Conservation (phyloP, 805 yeast genomes). For the Myxozyma lipomycoides region DNA sequence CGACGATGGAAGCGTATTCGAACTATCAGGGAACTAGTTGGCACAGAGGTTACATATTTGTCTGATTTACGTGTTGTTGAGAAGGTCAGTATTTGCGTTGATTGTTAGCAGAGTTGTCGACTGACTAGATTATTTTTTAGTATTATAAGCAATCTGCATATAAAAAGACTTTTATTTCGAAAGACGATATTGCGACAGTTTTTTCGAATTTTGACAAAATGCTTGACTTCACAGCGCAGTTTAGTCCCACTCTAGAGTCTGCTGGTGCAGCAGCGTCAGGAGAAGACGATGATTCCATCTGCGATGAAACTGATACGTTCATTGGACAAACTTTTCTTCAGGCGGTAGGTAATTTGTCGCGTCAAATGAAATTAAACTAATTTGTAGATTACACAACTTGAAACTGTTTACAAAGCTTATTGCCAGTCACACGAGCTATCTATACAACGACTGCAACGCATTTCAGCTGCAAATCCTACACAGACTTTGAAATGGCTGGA, state of each 20-base stretch:
- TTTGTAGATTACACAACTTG: conserved; percentile 33
- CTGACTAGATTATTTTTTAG: conserved; percentile 15
- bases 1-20: conserved; percentile 31
- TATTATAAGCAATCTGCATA: conserved; percentile 29
- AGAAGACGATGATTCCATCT: conserved; percentile 23
- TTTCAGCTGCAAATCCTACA: conserved; percentile 31
- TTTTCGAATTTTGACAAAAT: conserved; percentile 34
- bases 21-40: conserved; percentile 38
- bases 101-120: conserved; percentile 30
- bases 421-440: conserved; percentile 35
- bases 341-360: conserved; percentile 8
- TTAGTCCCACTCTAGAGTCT: conserved; percentile 30
- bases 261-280: conserved; percentile 27
- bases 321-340: conserved; percentile 36
- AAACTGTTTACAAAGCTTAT: conserved; percentile 36
- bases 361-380: not conserved
- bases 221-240: conserved; percentile 34
- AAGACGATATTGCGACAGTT: conserved; percentile 35
- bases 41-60: conserved; percentile 39
- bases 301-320: conserved; percentile 18
- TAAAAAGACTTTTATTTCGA: conserved; percentile 33
- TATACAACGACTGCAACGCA: conserved; percentile 31
- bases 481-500: conserved; percentile 37
- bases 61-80: conserved; percentile 39
- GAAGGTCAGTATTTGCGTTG: conserved; percentile 28